A percentile compares a stretch with the other conserved stretches of the same genome.
Evolutionary conservation across 768 basidiomycete genomes (phyloP).

Genomic region (Russula ochroleuca): DNA sequence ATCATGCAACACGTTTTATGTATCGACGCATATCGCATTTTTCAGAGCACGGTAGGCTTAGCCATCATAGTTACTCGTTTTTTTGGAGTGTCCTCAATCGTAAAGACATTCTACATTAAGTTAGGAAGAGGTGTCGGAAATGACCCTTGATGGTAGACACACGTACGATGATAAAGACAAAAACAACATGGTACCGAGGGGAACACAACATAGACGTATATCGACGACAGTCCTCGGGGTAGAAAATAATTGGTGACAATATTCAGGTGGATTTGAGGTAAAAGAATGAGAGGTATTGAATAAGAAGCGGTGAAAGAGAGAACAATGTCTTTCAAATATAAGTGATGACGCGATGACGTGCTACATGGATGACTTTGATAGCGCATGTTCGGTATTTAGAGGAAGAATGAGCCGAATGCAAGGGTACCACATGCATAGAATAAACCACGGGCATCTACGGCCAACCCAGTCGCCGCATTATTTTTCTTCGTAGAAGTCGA

Average conservation of each 20-base stretch:
- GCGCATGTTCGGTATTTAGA: conserved; percentile 2
- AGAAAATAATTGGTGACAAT: conserved; percentile 15
- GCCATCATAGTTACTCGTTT: background rate
- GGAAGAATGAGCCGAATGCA: conserved; percentile 12
- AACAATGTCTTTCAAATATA: background rate
- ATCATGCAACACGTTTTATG: background rate
- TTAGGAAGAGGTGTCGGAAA: background rate
- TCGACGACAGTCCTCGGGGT: conserved; percentile 10
- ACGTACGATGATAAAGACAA: background rate
- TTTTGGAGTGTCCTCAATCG: background rate
- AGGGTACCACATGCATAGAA: conserved; percentile 12
- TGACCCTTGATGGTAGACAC: background rate
- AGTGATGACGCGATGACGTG: background rate
- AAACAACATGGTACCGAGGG: background rate
- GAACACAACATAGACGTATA: conserved; percentile 12
- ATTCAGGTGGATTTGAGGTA: conserved; percentile 1
- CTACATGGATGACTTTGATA: background rate
- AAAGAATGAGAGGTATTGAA: background rate
- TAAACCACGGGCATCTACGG: background rate
- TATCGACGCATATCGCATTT: background rate
- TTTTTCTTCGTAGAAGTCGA: conserved; percentile 2
- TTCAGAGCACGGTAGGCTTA: conserved; percentile 29
- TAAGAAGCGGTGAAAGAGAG: background rate
- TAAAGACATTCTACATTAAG: background rate
- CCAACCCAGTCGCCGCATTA: conserved; percentile 1